Conservation (phyloP, 805 yeast genomes). For the Kregervanrija pseudodelftensis region DNA sequence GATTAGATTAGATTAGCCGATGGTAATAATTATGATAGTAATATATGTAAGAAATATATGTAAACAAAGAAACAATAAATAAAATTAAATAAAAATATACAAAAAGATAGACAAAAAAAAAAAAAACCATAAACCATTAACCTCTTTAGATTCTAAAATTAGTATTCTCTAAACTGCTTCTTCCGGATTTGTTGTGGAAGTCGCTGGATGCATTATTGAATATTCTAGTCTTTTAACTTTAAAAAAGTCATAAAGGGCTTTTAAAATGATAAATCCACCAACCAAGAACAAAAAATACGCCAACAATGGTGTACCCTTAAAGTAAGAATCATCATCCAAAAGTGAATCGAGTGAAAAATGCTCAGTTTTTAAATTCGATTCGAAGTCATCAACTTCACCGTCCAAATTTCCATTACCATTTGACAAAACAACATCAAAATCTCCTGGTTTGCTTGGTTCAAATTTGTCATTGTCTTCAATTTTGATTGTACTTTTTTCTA, state of each 20-base stretch:
- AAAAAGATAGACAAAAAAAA: not conserved
- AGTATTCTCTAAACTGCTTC: not conserved
- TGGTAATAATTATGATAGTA: not conserved
- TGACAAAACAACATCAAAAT: conserved; percentile 33
- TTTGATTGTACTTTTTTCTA: conserved; percentile 10
- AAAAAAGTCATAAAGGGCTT: conserved; percentile 64
- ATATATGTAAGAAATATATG: not conserved
- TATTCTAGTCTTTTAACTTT: conserved; percentile 73
- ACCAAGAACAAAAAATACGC: conserved; percentile 58
- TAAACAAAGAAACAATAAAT: conserved; percentile 1
- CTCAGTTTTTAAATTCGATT: conserved; percentile 16
- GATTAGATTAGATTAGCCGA: conserved; percentile 17
- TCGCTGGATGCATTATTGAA: conserved; percentile 32
- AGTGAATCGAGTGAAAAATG: not conserved
- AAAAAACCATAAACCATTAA: not conserved
- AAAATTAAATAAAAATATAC: not conserved
- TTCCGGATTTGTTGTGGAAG: not conserved
- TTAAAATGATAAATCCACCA: conserved; percentile 59
- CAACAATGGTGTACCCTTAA: conserved; percentile 37
- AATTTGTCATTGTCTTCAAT: conserved; percentile 29
- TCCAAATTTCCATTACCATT: conserved; percentile 14
- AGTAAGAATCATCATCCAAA: conserved; percentile 3
- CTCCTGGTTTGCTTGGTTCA: conserved; percentile 53
- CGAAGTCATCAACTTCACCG: conserved; percentile 23
- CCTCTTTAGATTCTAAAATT: not conserved